These are phyloP conservation scores for Penicillium pancosmium DNA, from an alignment of 495 filamentous ascomycete species.

Conservation along the genomic window DNA sequence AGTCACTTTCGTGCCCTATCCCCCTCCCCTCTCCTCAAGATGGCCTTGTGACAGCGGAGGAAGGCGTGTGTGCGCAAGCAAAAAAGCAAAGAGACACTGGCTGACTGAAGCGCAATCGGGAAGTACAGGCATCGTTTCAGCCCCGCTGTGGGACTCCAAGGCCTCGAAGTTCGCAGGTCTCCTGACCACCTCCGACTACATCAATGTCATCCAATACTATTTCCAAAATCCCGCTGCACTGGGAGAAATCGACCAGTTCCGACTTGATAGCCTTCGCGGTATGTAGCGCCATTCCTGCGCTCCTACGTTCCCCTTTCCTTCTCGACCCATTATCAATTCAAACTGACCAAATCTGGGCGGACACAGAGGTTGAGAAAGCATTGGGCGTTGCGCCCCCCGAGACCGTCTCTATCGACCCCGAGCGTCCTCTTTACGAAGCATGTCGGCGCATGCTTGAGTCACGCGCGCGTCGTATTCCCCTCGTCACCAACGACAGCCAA, in stretches of 20 bases:
- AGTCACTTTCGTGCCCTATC: constrained; percentile 17
- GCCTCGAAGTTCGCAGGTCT: constrained; percentile 92
- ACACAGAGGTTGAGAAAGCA: constrained; percentile 86
- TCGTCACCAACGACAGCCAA: constrained; percentile 94
- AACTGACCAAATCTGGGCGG: constrained; percentile 17
- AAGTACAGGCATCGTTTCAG: constrained; percentile 88
- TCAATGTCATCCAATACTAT: constrained; percentile 99
- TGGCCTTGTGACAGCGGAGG: neutral
- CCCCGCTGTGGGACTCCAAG: constrained; percentile 95
- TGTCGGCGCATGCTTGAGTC: constrained; percentile 93
- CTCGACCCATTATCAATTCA: neutral
- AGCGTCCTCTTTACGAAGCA: constrained; percentile 88
- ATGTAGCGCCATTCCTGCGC: constrained; percentile 12
- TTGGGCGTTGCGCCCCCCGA: constrained; percentile 90
- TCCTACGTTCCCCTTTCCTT: neutral
- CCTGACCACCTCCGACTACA: constrained; percentile 92
- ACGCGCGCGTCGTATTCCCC: constrained; percentile 86
- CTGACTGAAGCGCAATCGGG: constrained; percentile 32
- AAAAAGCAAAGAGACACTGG: constrained; percentile 15
- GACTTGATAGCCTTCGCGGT: constrained; percentile 91
- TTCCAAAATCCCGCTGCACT: constrained; percentile 95
- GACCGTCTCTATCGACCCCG: constrained; percentile 92
- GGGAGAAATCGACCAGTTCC: constrained; percentile 89
- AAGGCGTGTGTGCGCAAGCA: neutral
- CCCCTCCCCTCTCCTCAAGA: neutral